A percentile compares a stretch with the other conserved stretches of the same genome.
Conservation (phyloP, 768 basidiomycete genomes). For the Lactarius trivialis region DNA sequence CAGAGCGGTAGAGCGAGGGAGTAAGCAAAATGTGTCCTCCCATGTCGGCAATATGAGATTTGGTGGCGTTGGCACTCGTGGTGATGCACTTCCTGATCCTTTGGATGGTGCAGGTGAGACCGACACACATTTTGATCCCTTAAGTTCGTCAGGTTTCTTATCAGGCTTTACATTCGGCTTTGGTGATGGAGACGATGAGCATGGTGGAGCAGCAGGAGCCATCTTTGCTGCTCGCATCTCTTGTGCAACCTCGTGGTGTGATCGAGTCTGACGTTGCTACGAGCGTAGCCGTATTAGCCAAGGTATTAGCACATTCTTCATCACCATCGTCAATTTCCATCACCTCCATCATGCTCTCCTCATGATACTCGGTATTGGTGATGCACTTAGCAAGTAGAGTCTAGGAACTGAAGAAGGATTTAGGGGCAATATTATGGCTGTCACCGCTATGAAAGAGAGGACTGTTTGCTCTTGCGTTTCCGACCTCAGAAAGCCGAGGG, state of each 20-base stretch:
- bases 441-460: too few relatives aligned
- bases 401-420: conserved; percentile 48
- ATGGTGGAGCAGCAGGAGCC: conserved; percentile 4
- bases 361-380: conserved; percentile 35
- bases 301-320: conserved; percentile 20
- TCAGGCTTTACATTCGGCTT: conserved; percentile 22
- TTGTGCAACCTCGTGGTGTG: neutral
- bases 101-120: conserved; percentile 44
- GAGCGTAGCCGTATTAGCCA: neutral
- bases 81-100: conserved; percentile 30
- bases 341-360: conserved; percentile 64
- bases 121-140: conserved; percentile 25
- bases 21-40: conserved; percentile 71
- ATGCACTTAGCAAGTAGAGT: conserved; percentile 48
- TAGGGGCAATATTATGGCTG: too few relatives aligned
- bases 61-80: conserved; percentile 35
- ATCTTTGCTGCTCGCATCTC: neutral
- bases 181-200: conserved; percentile 19
- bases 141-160: conserved; percentile 30
- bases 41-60: conserved; percentile 90
- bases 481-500: too few relatives aligned
- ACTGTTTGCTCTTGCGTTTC: too few relatives aligned
- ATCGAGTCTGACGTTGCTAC: conserved; percentile 19
- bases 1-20: conserved; percentile 56
- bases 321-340: conserved; percentile 70